Conservation (phyloP, 169 alveolate genomes). For the Eimeria sp. region DNA sequence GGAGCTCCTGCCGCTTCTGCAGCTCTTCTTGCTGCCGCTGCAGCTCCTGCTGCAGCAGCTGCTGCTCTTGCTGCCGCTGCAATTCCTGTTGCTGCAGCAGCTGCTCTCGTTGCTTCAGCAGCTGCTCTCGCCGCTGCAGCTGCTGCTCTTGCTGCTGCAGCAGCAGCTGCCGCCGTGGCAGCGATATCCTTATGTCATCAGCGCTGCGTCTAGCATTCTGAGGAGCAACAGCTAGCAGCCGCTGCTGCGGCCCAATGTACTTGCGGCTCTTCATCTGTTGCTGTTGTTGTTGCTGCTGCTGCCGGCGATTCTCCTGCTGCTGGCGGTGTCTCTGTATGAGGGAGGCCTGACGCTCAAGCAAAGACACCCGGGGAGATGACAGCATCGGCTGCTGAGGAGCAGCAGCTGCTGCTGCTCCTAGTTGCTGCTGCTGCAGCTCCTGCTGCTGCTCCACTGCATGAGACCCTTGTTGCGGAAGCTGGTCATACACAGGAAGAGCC, state of each 20-base stretch:
- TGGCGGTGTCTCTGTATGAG: neutral
- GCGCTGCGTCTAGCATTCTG: neutral
- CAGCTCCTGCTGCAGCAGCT: neutral
- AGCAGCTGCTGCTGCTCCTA: neutral
- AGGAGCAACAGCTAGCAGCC: neutral
- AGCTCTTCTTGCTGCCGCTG: constrained; percentile 1
- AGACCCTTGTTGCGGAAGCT: neutral
- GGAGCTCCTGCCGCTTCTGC: neutral
- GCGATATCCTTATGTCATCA: neutral
- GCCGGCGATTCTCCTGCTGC: neutral
- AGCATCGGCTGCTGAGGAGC: neutral
- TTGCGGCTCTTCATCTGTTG: no score
- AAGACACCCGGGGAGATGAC: neutral
- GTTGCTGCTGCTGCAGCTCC: neutral
- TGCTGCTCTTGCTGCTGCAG: constrained; percentile 8
- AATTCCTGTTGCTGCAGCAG: neutral
- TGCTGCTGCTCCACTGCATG: constrained; percentile 18
- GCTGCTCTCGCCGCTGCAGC: neutral
- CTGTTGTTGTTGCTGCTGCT: no score
- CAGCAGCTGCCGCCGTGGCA: constrained; percentile 36
- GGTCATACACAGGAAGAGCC: neutral
- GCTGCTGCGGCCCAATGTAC: neutral
- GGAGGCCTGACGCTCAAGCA: neutral
- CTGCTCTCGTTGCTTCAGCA: neutral
- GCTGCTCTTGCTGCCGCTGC: neutral